Percentiles rank a stretch among this genome's conserved stretches.
phyloP scores from a whole-genome alignment of 2,329 filamentous ascomycete genomes.

The Trichoderma arundinaceum region DNA sequence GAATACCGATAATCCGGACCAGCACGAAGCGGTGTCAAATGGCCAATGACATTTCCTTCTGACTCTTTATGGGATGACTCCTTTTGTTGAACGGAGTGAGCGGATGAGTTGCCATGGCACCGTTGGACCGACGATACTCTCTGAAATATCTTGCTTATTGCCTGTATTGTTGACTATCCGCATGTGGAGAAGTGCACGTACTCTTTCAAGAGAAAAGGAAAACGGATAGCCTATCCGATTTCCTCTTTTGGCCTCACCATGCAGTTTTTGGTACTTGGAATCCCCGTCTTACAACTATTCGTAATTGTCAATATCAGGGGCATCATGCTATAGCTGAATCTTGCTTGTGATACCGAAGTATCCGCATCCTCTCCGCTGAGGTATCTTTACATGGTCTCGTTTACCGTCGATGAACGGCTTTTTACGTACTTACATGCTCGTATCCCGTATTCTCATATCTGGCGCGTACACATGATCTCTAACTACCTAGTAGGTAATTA shows the following conservation, averaged over 20 bases:
- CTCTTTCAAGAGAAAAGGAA: not conserved
- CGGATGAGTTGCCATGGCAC: no score
- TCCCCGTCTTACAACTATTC: not conserved
- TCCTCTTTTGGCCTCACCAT: not conserved
- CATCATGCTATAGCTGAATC: not conserved
- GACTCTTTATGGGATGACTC: no score
- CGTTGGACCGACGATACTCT: no score
- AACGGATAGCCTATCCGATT: constrained; percentile 12
- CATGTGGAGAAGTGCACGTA: no score
- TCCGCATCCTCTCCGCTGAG: not conserved
- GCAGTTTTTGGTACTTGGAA: not conserved
- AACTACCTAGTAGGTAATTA: no score
- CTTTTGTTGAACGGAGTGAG: no score
- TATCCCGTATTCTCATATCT: no score
- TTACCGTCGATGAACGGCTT: not conserved
- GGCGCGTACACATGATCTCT: no score
- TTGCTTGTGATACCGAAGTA: constrained; percentile 16
- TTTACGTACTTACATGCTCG: not conserved
- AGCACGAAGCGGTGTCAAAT: not conserved
- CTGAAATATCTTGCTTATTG: no score
- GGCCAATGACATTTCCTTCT: no score
- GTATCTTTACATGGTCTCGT: no score
- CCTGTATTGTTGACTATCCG: no score
- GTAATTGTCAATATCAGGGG: not conserved
- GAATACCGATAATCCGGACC: not conserved